These are phyloP conservation scores for Conringia planisiliqua DNA, from an alignment of 345 rosid genomes.

Conservation along the genomic window DNA sequence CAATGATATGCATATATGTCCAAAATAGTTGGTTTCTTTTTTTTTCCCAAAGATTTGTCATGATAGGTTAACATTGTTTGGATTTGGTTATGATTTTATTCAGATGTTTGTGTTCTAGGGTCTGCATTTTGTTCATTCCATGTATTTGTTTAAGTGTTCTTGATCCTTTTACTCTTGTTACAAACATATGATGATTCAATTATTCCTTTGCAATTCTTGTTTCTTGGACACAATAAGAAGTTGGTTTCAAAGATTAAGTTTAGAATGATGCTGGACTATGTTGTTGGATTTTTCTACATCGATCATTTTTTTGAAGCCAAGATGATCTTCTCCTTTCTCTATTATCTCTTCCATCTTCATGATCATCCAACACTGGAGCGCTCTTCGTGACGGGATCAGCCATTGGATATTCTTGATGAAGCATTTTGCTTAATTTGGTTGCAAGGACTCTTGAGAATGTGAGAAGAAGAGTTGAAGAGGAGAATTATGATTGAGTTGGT, in stretches of 20 bases:
- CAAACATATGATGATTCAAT: background rate
- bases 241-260: background rate
- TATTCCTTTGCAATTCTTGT: background rate
- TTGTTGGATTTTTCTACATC: slow-evolving; percentile 42
- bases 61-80: slow-evolving; percentile 13
- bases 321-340: slow-evolving; percentile 6
- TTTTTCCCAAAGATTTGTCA: background rate
- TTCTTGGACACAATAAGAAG: no score
- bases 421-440: background rate
- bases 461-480: background rate
- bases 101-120: background rate
- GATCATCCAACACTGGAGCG: slow-evolving; percentile 26
- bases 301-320: slow-evolving; percentile 40
- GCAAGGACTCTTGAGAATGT: background rate
- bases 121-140: background rate
- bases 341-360: background rate
- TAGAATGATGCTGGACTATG: no score
- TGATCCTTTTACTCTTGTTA: background rate
- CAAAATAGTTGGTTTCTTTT: background rate
- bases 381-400: background rate
- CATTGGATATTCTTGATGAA: slow-evolving; percentile 20
- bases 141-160: background rate
- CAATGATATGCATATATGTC: slow-evolving; percentile 5
- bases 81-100: slow-evolving; percentile 20
- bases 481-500: background rate